These are phyloP conservation scores for Penicillium rolfsii DNA, from an alignment of 2,329 filamentous ascomycete genomes.

Conservation along the genomic window DNA sequence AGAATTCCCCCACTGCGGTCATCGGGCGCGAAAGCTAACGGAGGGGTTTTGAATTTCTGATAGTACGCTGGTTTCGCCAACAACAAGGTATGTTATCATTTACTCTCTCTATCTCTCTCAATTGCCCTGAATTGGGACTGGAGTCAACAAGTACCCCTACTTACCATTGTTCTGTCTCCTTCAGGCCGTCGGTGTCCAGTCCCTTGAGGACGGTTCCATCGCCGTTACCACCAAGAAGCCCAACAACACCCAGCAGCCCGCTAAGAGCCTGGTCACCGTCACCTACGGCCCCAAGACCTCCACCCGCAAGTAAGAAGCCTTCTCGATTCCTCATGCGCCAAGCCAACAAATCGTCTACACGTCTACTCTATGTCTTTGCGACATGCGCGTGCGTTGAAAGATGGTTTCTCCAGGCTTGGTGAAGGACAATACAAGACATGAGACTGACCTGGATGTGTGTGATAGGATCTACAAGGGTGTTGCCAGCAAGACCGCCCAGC, in stretches of 20 bases:
- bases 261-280: conserved; percentile 64
- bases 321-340: background rate
- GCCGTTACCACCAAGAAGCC: conserved; percentile 83
- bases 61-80: conserved; percentile 93
- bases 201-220: conserved; percentile 77
- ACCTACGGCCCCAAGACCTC: conserved; percentile 73
- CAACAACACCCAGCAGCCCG: conserved; percentile 72
- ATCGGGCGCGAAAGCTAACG: conserved; percentile 25
- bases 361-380: background rate
- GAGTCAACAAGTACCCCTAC: background rate
- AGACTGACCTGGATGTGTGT: conserved; percentile 8
- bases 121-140: background rate
- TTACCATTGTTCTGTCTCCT: conserved; percentile 21
- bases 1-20: background rate
- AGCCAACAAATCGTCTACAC: background rate
- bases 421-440: background rate
- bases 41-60: conserved; percentile 8
- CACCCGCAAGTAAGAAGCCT: conserved; percentile 71
- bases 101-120: background rate
- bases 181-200: conserved; percentile 79
- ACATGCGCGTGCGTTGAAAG: background rate
- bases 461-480: conserved; percentile 84
- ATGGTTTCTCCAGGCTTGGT: background rate
- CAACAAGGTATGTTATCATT: conserved; percentile 70
- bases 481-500: conserved; percentile 79